These are phyloP conservation scores for Pochonia chlamydosporia DNA, from an alignment of 2,329 filamentous ascomycete genomes.

Conservation along the genomic window DNA sequence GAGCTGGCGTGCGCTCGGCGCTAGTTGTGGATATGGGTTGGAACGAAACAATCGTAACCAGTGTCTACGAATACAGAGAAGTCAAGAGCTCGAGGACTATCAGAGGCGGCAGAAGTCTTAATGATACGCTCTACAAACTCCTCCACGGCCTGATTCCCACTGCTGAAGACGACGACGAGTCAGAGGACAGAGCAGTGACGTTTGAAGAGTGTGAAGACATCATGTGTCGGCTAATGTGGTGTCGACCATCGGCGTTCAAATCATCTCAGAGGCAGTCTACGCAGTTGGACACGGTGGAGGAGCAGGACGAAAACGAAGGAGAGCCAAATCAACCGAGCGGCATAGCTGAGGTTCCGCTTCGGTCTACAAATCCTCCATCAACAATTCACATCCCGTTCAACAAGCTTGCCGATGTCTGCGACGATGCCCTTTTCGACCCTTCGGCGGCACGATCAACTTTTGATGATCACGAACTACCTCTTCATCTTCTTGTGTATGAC, in stretches of 20 bases:
- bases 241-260: constrained; percentile 33
- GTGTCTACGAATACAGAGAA: constrained; percentile 86
- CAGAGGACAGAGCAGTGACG: constrained; percentile 37
- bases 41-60: constrained; percentile 81
- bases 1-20: constrained; percentile 79
- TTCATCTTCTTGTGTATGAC: constrained; percentile 72
- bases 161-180: constrained; percentile 23
- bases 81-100: constrained; percentile 64
- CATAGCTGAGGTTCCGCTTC: constrained; percentile 38
- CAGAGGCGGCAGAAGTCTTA: constrained; percentile 67
- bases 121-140: constrained; percentile 62
- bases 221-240: constrained; percentile 72
- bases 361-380: constrained; percentile 41
- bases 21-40: constrained; percentile 88
- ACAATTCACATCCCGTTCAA: constrained; percentile 63
- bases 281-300: constrained; percentile 43
- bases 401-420: constrained; percentile 66
- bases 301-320: constrained; percentile 48
- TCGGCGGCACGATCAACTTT: constrained; percentile 48
- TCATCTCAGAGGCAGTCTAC: constrained; percentile 31
- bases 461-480: constrained; percentile 80
- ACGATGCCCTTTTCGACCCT: constrained; percentile 66
- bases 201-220: constrained; percentile 84
- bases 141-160: constrained; percentile 33
- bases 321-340: constrained; percentile 20